These are phyloP conservation scores for Coniochaeta sp. DNA, from an alignment of 2,329 filamentous ascomycete species.

Conservation along the genomic window DNA sequence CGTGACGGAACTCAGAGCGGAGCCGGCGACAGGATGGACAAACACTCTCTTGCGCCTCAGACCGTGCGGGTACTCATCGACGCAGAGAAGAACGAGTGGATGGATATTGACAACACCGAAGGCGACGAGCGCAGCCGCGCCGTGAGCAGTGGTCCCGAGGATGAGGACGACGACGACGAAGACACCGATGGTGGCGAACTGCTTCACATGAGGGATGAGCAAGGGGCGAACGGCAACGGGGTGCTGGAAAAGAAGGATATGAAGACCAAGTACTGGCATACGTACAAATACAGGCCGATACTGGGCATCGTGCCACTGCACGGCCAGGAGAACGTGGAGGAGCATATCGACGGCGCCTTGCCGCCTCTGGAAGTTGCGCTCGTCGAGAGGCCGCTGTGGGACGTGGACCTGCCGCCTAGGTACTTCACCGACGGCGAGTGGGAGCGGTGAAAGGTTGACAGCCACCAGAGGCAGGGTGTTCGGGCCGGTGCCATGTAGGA, in stretches of 20 bases:
- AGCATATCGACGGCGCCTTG: conserved; percentile 5
- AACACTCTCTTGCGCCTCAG: conserved; percentile 36
- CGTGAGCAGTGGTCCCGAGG: conserved; percentile 29
- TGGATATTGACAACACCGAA: conserved; percentile 25
- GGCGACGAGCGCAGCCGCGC: conserved; percentile 20
- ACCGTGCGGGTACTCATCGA: conserved; percentile 28
- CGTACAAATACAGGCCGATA: conserved; percentile 91
- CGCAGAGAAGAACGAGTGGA: conserved; percentile 30
- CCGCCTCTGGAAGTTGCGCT: conserved; percentile 69
- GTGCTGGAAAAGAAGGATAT: conserved; percentile 22
- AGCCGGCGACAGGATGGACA: conserved; percentile 46
- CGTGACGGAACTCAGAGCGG: conserved; percentile 39
- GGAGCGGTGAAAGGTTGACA: conserved; percentile 28
- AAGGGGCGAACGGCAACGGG: conserved; percentile 28
- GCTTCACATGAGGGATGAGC: conserved; percentile 25
- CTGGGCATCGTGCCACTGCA: conserved; percentile 57
- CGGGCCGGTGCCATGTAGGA: not conserved
- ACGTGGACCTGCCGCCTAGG: conserved; percentile 67
- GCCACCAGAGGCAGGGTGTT: not conserved
- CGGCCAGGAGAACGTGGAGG: conserved; percentile 15
- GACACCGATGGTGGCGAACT: conserved; percentile 21
- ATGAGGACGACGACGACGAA: conserved; percentile 25
- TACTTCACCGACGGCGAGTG: conserved; percentile 56
- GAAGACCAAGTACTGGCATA: conserved; percentile 59
- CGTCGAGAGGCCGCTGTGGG: conserved; percentile 80